phyloP scores from a whole-genome alignment of 495 filamentous ascomycete genomes.

The Chaetomium fimeti region DNA sequence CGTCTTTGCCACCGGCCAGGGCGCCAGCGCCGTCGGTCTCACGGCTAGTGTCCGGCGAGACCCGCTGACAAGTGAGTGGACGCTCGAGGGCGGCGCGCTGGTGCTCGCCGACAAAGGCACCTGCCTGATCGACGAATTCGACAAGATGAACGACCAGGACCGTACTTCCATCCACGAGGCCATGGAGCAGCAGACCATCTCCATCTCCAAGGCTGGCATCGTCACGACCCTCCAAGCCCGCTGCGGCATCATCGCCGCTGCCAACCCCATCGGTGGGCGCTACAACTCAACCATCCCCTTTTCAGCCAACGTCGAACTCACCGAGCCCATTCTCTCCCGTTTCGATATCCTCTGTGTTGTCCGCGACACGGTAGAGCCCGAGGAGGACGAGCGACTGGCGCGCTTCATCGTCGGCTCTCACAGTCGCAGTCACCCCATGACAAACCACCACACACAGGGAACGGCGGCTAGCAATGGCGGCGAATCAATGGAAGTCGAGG shows the following conservation, averaged over 20 bases:
- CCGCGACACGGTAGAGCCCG: constrained; percentile 93
- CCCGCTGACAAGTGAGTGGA: constrained; percentile 96
- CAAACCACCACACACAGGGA: constrained; percentile 40
- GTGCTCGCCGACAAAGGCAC: constrained; percentile 94
- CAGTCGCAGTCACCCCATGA: constrained; percentile 80
- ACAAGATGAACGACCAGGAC: constrained; percentile 99
- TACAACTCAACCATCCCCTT: constrained; percentile 98
- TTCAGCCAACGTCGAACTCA: constrained; percentile 92
- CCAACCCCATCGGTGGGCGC: constrained; percentile 92
- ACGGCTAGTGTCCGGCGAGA: constrained; percentile 95
- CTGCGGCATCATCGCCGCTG: constrained; percentile 94
- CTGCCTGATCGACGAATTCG: constrained; percentile 98
- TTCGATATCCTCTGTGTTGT: constrained; percentile 99
- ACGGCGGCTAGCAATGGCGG: constrained; percentile 39
- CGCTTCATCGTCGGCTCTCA: constrained; percentile 94
- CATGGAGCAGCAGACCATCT: constrained; percentile 99
- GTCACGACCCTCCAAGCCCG: constrained; percentile 97
- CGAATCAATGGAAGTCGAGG: constrained; percentile 62
- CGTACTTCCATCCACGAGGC: constrained; percentile 98
- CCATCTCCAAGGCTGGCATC: constrained; percentile 98
- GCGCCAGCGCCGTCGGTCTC: constrained; percentile 95
- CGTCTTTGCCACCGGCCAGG: constrained; percentile 97
- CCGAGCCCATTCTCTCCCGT: constrained; percentile 95
- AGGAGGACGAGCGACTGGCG: constrained; percentile 91
- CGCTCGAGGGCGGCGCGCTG: constrained; percentile 92